Base-by-base conservation (phyloP, 805 yeast species). In the Teunomyces gatunensis region DNA sequence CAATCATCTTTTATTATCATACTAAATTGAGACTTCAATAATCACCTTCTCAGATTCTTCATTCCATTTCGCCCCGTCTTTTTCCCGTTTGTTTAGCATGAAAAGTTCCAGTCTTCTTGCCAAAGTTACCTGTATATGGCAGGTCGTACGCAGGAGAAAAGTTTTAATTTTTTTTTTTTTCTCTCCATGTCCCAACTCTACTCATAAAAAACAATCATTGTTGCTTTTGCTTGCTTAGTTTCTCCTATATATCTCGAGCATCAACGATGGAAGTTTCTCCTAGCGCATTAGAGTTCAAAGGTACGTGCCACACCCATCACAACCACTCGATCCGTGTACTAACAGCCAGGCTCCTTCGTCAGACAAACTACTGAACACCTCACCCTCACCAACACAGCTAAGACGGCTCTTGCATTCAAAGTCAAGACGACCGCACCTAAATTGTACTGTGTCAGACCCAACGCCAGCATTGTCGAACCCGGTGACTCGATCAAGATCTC, bases 391-490 rank as follows among this genome's bases (percentile, higher is more conserved):
- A 84, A 83, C 57, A 73, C 85, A 35, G 67, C 80, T 12, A 74
- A 75, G 46, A 71, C 82, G 28, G 75, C 84, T 39, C 69, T 81
- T 59, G 97, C 96, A 27, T 94, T 89, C 78, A 94, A 94, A 74
- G 97, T 94, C 63, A 94, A 92, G 73, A 92, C 99, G 40, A 94
- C 99, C 5, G 97, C 98, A 7, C 99, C 99, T 51, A 91, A 89
- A 68, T 75, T 89, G 68, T 85, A 91, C 75, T 89, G 96, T 68
- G 98, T 94, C 45, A 85, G 97, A 71, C 99, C 99, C 53, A 94
- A 91, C 67, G 92, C 97, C 50, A 82, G 94, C 12, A 42, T 85
- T 30, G 75, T 94, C 48, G 75, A 74, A 25, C 91, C 98, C 11
- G 94, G 95, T 30, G 79, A 80, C 54, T 66, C 83, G 20, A 69